Evolutionary conservation across 139 green algal species (phyloP).

Genomic region (Tetraselmis striata): DNA sequence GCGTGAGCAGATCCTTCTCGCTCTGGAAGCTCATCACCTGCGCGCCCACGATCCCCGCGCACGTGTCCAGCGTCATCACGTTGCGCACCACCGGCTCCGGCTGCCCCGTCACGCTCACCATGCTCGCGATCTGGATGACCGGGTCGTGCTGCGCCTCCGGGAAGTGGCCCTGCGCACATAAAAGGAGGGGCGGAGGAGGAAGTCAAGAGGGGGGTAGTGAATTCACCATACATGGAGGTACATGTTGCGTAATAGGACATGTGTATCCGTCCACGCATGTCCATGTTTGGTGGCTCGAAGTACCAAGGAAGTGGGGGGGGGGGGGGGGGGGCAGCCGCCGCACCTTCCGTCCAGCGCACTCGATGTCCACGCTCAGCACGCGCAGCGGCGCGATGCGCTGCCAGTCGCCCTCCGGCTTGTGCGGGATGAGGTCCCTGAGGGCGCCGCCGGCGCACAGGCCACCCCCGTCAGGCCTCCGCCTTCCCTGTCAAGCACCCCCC

Average conservation of each 20-base stretch:
- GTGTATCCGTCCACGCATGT: no score
- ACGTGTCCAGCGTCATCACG: slow-evolving; percentile 90
- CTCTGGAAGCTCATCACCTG: slow-evolving; percentile 77
- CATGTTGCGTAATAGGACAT: no score
- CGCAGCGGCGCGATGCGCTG: slow-evolving; percentile 79
- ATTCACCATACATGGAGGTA: no score
- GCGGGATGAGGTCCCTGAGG: slow-evolving; percentile 60
- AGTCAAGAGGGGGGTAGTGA: no score
- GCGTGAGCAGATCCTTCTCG: slow-evolving; percentile 73
- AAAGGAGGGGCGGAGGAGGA: no score
- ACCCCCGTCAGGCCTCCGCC: no score
- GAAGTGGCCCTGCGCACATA: slow-evolving; percentile 73
- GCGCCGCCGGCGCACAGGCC: no score
- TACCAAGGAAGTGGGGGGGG: background rate
- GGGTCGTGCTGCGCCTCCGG: slow-evolving; percentile 88
- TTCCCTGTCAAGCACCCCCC: no score
- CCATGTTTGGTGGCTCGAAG: slow-evolving; percentile 2
- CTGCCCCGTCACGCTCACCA: slow-evolving; percentile 79
- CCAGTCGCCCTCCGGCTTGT: slow-evolving; percentile 74
- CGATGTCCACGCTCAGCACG: slow-evolving; percentile 94
- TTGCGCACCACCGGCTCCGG: slow-evolving; percentile 71
- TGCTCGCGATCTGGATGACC: slow-evolving; percentile 96
- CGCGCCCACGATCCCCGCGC: slow-evolving; percentile 84
- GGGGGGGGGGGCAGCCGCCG: background rate
- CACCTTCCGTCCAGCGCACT: slow-evolving; percentile 88